Base-by-base conservation (phyloP, 164 flowering plant species). In the Taxillus chinensis region DNA sequence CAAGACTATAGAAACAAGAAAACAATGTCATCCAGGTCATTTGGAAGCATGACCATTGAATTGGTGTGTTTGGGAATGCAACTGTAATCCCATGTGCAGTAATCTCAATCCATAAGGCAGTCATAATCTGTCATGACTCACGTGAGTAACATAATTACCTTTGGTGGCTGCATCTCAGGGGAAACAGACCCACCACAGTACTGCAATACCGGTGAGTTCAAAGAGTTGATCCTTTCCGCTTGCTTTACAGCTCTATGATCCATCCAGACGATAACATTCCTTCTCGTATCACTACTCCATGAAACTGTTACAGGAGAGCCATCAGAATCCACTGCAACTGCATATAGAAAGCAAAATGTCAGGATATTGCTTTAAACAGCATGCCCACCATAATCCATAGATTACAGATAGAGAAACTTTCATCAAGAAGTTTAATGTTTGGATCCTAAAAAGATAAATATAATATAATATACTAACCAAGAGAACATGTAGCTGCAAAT, bases 191-290 rank as follows among this genome's bases (percentile, higher is more conserved):
- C 97, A 68, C 99, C 99, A 72, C 89, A 89, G 70, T 93, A 90
- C 45, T 93, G 95, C 61, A 93, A 68, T 37, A 93, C 96, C 14
- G 99, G 86, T 62, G 99, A 90, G 45, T 87, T 82, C 45, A 62
- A 77, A 41, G 95, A 79, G 82, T 89, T 93, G 41, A 93, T 93
- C 76, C 76, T 77, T 70, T 93, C 95, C 46, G 99, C 91, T 76
- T 90, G 99, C 62, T 84, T 82, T 42, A 90, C 90, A 73, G 99
- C 96, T 79, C 97, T 87, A 67, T 93, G 99, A 73, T 93, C 99
- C 99, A 93, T 93, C 99, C 99, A 93, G 5, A 93, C 97, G 59
- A 90, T 90, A 41, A 93, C 65, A 69, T 93, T 93, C 77, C 97
- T 81, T 75, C 97, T 89, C 46, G 96, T 69, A 76, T 93, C 99